Evolutionary conservation across 225 moss, liverwort and hornwort genomes (phyloP).

Genomic region (Marchantia polymorpha): DNA sequence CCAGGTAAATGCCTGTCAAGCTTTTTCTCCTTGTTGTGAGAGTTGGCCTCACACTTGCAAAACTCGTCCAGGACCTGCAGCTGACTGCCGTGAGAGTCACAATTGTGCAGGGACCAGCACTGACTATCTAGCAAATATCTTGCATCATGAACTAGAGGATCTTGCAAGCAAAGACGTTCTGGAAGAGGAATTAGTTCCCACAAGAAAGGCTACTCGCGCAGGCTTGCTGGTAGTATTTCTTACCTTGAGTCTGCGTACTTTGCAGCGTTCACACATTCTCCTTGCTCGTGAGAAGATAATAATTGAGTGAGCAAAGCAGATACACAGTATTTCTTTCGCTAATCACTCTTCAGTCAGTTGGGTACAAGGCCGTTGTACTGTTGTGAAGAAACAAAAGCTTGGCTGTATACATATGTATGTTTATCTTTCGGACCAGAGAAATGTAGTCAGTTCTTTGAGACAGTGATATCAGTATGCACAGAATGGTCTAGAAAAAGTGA

Average conservation of each 20-base stretch:
- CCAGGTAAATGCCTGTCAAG: conserved; percentile 17
- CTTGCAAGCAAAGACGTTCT: conserved; percentile 23
- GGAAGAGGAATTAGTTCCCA: conserved; percentile 32
- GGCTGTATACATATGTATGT: too few relatives aligned
- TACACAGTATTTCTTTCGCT: too few relatives aligned
- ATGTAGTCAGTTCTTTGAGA: too few relatives aligned
- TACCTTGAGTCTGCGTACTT: not conserved
- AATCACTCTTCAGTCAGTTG: too few relatives aligned
- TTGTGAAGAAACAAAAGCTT: too few relatives aligned
- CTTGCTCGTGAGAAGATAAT: too few relatives aligned
- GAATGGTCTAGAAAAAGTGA: not conserved
- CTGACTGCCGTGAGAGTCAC: not conserved
- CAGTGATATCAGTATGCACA: not conserved
- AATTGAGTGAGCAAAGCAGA: too few relatives aligned
- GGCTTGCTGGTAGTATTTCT: conserved; percentile 32
- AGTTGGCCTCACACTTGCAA: not conserved
- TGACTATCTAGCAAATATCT: conserved; percentile 30
- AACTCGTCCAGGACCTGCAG: not conserved
- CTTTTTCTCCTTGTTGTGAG: not conserved
- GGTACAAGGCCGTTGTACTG: too few relatives aligned
- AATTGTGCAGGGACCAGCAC: conserved; percentile 26
- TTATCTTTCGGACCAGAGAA: too few relatives aligned
- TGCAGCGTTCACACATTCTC: too few relatives aligned
- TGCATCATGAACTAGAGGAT: conserved; percentile 33
- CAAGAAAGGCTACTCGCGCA: conserved; percentile 28